A percentile compares a stretch with the other conserved stretches of the same genome.
Conservation (phyloP, 352 stramenopile species). For the Pythium phragmitis region DNA sequence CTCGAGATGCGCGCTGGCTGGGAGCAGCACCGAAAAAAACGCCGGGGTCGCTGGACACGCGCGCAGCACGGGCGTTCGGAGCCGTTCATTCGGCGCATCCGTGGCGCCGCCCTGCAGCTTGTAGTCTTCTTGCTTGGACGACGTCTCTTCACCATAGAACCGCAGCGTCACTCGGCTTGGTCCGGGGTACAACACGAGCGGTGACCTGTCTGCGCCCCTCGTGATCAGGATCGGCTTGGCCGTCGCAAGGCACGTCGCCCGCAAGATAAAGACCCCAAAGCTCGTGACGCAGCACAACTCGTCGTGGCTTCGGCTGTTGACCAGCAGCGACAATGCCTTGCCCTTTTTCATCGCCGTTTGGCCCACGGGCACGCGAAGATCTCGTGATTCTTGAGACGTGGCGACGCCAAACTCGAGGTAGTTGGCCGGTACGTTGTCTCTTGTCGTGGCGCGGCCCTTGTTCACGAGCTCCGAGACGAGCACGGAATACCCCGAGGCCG, state of each 20-base stretch:
- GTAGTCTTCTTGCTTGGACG: conserved; percentile 55
- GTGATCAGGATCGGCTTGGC: conserved; percentile 38
- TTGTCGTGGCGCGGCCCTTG: conserved; percentile 49
- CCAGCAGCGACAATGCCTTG: conserved; percentile 49
- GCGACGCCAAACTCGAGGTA: conserved; percentile 54
- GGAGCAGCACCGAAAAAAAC: conserved; percentile 49
- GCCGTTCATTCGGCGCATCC: conserved; percentile 43
- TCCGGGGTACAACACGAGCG: conserved; percentile 50
- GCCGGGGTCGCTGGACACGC: conserved; percentile 35
- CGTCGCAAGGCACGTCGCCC: conserved; percentile 35
- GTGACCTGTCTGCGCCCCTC: conserved; percentile 36
- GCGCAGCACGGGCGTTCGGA: conserved; percentile 36
- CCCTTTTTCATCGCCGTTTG: conserved; percentile 42
- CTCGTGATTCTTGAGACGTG: conserved; percentile 47
- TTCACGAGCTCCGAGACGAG: conserved; percentile 52
- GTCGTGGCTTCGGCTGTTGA: conserved; percentile 31
- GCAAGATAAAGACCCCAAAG: conserved; percentile 52
- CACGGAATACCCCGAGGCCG: conserved; percentile 39
- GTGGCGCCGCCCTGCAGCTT: conserved; percentile 39
- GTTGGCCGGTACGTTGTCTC: conserved; percentile 54
- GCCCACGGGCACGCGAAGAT: conserved; percentile 30
- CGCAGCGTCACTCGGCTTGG: conserved; percentile 37
- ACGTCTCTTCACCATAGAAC: conserved; percentile 52
- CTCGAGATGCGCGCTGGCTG: conserved; percentile 55
- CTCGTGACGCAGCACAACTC: conserved; percentile 59